Conservation (phyloP, 2,329 filamentous ascomycete species). For the Ophiostoma himal-ulmi region DNA sequence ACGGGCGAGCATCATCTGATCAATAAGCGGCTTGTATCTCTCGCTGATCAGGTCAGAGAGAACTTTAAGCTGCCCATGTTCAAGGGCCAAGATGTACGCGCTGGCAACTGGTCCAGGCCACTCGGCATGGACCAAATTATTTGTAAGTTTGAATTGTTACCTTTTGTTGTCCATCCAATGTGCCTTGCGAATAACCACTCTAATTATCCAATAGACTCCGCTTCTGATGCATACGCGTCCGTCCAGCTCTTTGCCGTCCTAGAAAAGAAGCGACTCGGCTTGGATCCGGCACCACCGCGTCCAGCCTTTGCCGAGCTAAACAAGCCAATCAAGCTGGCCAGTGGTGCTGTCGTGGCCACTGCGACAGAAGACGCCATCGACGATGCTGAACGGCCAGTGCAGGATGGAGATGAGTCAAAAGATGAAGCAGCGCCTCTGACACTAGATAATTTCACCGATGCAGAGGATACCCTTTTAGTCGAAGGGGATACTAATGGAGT, state of each 20-base stretch:
- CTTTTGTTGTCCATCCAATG: background rate
- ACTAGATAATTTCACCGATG: background rate
- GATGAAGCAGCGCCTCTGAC: background rate
- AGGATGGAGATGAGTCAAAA: background rate
- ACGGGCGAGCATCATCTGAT: slow-evolving; percentile 48
- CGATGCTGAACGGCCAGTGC: slow-evolving; percentile 24
- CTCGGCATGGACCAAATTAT: slow-evolving; percentile 60
- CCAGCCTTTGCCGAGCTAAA: slow-evolving; percentile 64
- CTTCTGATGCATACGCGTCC: slow-evolving; percentile 76
- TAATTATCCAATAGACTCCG: slow-evolving; percentile 54
- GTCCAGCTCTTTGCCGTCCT: slow-evolving; percentile 66
- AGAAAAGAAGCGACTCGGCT: slow-evolving; percentile 58
- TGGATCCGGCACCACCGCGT: slow-evolving; percentile 64
- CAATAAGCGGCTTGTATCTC: slow-evolving; percentile 59
- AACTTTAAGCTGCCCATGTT: slow-evolving; percentile 66
- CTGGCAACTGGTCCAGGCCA: slow-evolving; percentile 64
- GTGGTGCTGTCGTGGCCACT: slow-evolving; percentile 35
- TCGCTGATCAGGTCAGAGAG: slow-evolving; percentile 65
- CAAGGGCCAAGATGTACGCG: slow-evolving; percentile 65
- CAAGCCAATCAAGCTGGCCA: slow-evolving; percentile 53
- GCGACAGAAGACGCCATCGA: slow-evolving; percentile 32
- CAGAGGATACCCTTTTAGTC: background rate
- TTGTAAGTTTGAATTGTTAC: slow-evolving; percentile 47
- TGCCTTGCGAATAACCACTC: background rate
- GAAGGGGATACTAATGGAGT: background rate